These are phyloP conservation scores for Mortierella sp. DNA, from an alignment of 371 early-diverging fungal species.

Conservation along the genomic window DNA sequence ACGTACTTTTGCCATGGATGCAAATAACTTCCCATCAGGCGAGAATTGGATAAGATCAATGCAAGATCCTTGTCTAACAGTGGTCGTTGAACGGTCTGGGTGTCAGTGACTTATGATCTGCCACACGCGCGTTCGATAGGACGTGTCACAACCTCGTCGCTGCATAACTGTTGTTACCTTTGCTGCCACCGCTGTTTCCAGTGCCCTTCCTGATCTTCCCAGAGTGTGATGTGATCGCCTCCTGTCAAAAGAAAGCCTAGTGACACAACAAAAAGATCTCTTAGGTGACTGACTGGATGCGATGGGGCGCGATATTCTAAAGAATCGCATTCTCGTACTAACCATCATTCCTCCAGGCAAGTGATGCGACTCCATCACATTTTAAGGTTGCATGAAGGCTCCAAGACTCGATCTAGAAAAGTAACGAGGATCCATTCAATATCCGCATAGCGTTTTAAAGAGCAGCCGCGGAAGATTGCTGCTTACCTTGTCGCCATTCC, in stretches of 20 bases:
- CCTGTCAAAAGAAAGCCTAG: conserved; percentile 27
- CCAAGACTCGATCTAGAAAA: conserved; percentile 35
- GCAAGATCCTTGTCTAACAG: conserved; percentile 27
- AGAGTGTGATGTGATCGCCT: conserved; percentile 18
- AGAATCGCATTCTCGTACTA: neutral
- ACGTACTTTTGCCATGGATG: conserved; percentile 71
- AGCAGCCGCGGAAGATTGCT: too few relatives aligned
- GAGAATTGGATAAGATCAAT: conserved; percentile 67
- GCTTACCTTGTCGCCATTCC: conserved; percentile 36
- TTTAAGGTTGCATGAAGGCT: conserved; percentile 21
- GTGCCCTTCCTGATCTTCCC: conserved; percentile 16
- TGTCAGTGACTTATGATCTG: neutral
- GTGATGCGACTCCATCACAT: conserved; percentile 38
- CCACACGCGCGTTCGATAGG: neutral
- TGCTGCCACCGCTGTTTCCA: conserved; percentile 36
- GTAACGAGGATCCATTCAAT: neutral
- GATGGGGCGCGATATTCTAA: too few relatives aligned
- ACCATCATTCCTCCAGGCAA: conserved; percentile 52
- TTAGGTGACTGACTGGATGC: too few relatives aligned
- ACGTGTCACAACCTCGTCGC: neutral
- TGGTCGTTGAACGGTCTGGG: neutral
- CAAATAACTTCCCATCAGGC: conserved; percentile 75
- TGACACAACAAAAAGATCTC: neutral
- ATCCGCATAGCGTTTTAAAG: neutral
- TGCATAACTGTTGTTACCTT: conserved; percentile 13